Base-by-base conservation (phyloP, 1,284 basidiomycete species). In the Leccinum subrobustum region DNA sequence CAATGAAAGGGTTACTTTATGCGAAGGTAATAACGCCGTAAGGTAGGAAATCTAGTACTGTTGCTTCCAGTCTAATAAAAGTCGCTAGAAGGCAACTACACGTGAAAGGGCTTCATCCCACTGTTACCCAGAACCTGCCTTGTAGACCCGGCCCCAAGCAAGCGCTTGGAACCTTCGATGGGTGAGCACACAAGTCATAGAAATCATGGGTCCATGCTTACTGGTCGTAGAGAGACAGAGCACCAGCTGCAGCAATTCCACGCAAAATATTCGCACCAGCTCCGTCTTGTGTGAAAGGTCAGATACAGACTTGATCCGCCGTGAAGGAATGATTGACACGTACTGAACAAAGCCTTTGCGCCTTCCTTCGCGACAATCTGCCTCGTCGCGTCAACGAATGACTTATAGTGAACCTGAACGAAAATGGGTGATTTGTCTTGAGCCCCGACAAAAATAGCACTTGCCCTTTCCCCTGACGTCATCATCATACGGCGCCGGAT, bases 201-300 rank as follows among this genome's bases (percentile, higher is more conserved):
- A 48, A 33, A 48, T 12, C 6, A 12, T 27, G 33, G 2, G 29
- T 25, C 4, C 31, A 51, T 64, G 78, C 80, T 76, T 81, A 82
- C 80, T 88, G 81, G 77, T 90, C 86, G 70, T 87, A 87, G 55
- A 89, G 75, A 12, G 88, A 84, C 64, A 91, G 76, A 52, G 87
- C 87, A 77, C 87, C 88, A 58, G 88, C 88, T 68, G 84, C 86
- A 60, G 90, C 89, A 61, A 91, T 82, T 74, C 88, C 87, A 74
- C 80, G 79, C 18, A 82, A 64, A 58, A 82, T 75, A 75, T 91
- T 89, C 47, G 85, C 85, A 62, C 83, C 84, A 64, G 83, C 84
- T 47, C 83, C 82, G 64, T 67, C 70, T 75, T 58, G 60, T 7
- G 37, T 20, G 6, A 35, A 56, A 18, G 33, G 61, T 70, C 27